Evolutionary conservation across 2,329 filamentous ascomycete species (phyloP).

Genomic region (Diaporthe citrichinensis): DNA sequence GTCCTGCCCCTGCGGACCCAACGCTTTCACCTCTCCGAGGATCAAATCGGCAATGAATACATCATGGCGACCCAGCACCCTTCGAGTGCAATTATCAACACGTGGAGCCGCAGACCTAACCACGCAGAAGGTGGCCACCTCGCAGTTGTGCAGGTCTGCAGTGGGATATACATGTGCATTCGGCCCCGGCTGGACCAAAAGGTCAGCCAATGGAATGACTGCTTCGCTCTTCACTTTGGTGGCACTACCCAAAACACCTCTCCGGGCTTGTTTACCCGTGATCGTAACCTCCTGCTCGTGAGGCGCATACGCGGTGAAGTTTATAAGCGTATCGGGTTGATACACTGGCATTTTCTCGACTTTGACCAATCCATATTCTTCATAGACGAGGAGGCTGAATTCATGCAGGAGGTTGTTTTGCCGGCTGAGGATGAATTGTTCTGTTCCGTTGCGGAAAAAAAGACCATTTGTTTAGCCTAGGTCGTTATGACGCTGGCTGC

Average conservation of each 20-base stretch:
- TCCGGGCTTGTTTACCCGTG: not conserved
- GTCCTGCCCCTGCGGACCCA: not conserved
- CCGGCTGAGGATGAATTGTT: constrained; percentile 1
- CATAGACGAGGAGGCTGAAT: not conserved
- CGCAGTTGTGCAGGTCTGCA: not conserved
- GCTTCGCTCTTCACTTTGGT: not conserved
- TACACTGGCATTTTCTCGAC: constrained; percentile 2
- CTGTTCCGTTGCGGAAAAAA: not conserved
- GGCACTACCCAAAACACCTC: too few relatives aligned
- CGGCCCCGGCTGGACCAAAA: not conserved
- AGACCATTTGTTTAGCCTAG: not conserved
- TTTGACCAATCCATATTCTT: not conserved
- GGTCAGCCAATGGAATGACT: not conserved
- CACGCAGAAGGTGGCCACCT: not conserved
- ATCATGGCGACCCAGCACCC: not conserved
- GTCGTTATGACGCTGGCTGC: too few relatives aligned
- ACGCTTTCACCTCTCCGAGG: not conserved
- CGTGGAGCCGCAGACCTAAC: not conserved
- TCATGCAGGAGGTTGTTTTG: not conserved
- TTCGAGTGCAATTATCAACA: not conserved
- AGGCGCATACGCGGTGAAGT: not conserved
- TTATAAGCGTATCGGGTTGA: not conserved
- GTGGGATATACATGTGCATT: constrained; percentile 5
- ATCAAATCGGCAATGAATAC: not conserved
- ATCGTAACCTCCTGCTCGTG: not conserved